A percentile compares a stretch with the other conserved stretches of the same genome.
Conservation (phyloP, 331 rosid species). For the Erythrophleum ivorense region DNA sequence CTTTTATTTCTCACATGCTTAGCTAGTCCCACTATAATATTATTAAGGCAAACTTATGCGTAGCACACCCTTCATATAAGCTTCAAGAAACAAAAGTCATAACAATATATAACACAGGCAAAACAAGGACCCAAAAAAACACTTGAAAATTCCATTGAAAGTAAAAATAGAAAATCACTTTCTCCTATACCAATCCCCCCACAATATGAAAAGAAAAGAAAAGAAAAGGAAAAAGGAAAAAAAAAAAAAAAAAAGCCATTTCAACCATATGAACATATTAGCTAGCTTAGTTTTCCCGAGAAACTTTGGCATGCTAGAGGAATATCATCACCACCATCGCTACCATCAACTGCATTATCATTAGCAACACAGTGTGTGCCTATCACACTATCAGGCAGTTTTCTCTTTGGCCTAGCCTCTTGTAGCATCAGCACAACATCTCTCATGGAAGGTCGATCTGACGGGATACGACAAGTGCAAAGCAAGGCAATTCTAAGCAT, state of each 20-base stretch:
- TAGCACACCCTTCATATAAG: constrained; percentile 38
- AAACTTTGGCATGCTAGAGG: constrained; percentile 55
- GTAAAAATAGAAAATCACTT: constrained; percentile 57
- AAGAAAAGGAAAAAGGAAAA: constrained; percentile 13
- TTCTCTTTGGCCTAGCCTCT: constrained; percentile 83
- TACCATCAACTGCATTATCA: constrained; percentile 35
- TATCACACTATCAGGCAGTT: constrained; percentile 42
- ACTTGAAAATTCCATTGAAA: constrained; percentile 63
- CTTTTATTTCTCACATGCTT: neutral
- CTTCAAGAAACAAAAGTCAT: constrained; percentile 46
- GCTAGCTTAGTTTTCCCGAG: constrained; percentile 52
- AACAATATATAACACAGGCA: constrained; percentile 33
- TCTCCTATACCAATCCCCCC: constrained; percentile 99
- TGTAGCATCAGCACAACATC: constrained; percentile 92
- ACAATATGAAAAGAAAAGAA: constrained; percentile 55
- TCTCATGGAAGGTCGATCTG: constrained; percentile 91
- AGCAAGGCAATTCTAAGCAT: constrained; percentile 88
- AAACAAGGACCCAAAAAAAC: constrained; percentile 40
- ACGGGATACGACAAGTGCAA: constrained; percentile 78
- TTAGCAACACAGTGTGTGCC: constrained; percentile 34
- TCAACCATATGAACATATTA: constrained; percentile 51
- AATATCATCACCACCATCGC: constrained; percentile 42
- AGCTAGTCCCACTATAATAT: neutral
- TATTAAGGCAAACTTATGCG: neutral
- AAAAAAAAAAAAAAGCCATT: neutral